Percentiles rank a stretch among this genome's conserved stretches.
phyloP scores from a whole-genome alignment of 768 basidiomycete species.

The Pulveroboletus sp. region DNA sequence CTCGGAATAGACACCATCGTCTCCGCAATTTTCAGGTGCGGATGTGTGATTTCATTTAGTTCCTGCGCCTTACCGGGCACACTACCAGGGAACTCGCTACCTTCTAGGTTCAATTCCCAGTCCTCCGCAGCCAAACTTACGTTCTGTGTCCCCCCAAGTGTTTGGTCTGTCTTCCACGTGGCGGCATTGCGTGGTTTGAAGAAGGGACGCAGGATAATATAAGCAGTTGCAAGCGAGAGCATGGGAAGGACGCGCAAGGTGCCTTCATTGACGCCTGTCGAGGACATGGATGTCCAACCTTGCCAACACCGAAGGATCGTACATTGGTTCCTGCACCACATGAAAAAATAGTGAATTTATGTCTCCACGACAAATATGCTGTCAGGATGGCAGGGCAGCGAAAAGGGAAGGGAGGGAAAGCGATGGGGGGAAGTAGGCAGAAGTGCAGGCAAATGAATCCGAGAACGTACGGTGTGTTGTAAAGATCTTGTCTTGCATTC shows the following conservation, averaged over 20 bases:
- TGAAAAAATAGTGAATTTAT: not conserved
- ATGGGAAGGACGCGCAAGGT: conserved; percentile 60
- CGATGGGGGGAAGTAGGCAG: not conserved
- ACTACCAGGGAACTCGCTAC: conserved; percentile 50
- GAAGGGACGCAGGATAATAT: conserved; percentile 62
- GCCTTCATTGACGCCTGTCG: conserved; percentile 54
- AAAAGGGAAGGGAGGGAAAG: not conserved
- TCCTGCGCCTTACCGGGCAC: conserved; percentile 52
- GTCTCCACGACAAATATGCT: not conserved
- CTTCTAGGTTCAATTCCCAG: conserved; percentile 54
- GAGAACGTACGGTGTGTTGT: conserved; percentile 46
- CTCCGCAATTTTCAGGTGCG: conserved; percentile 51
- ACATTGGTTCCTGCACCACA: conserved; percentile 42
- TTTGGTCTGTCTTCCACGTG: not conserved
- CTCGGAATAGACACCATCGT: conserved; percentile 56
- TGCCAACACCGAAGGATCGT: conserved; percentile 55
- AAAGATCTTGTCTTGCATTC: conserved; percentile 55
- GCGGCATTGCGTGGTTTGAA: conserved; percentile 39
- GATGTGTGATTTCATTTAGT: conserved; percentile 51
- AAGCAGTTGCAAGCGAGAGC: conserved; percentile 51
- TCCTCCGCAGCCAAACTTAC: conserved; percentile 39
- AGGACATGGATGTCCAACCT: conserved; percentile 52
- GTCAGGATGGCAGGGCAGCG: conserved; percentile 5
- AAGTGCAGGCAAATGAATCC: not conserved
- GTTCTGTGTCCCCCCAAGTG: conserved; percentile 15